Percentiles rank a stretch among this genome's conserved stretches.
Evolutionary conservation across 2,329 filamentous ascomycete species (phyloP).

Genomic region (Rachicladosporium sp.): DNA sequence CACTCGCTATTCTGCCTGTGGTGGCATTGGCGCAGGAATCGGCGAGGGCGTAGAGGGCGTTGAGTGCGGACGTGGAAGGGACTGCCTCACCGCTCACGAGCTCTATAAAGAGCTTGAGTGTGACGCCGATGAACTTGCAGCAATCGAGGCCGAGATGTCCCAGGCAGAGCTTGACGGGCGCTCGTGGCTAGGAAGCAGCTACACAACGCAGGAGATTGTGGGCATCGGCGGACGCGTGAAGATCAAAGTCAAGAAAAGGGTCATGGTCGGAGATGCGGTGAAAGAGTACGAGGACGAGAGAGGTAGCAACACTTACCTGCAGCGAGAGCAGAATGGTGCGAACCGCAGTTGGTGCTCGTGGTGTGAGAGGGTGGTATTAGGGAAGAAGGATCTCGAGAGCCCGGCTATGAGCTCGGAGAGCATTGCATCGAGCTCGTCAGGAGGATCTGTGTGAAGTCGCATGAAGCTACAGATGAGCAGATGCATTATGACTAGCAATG

Average conservation of each 20-base stretch:
- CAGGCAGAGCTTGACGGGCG: slow-evolving; percentile 17
- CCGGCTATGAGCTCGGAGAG: slow-evolving; percentile 14
- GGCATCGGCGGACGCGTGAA: slow-evolving; percentile 82
- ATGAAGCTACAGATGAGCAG: no score
- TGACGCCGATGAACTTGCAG: slow-evolving; percentile 60
- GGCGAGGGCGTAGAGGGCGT: slow-evolving; percentile 82
- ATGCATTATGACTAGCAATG: no score
- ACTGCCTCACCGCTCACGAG: slow-evolving; percentile 63
- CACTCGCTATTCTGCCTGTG: slow-evolving; percentile 65
- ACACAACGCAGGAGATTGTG: slow-evolving; percentile 77
- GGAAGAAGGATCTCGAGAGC: slow-evolving; percentile 17
- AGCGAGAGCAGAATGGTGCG: slow-evolving; percentile 54
- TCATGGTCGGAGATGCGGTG: slow-evolving; percentile 71
- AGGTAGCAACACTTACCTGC: slow-evolving; percentile 51
- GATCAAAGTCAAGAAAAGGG: slow-evolving; percentile 72
- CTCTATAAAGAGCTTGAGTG: slow-evolving; percentile 78
- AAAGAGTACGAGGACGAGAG: slow-evolving; percentile 75
- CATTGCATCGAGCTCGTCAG: slow-evolving; percentile 11
- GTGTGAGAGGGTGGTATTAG: slow-evolving; percentile 50
- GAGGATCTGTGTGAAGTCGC: neutral
- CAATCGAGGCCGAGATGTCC: slow-evolving; percentile 26
- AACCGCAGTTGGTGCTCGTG: slow-evolving; percentile 83
- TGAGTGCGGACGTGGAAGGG: slow-evolving; percentile 66
- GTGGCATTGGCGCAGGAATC: slow-evolving; percentile 74
- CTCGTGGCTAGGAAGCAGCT: slow-evolving; percentile 53